phyloP scores from a whole-genome alignment of 1,284 basidiomycete genomes.

The Ustilago nuda region DNA sequence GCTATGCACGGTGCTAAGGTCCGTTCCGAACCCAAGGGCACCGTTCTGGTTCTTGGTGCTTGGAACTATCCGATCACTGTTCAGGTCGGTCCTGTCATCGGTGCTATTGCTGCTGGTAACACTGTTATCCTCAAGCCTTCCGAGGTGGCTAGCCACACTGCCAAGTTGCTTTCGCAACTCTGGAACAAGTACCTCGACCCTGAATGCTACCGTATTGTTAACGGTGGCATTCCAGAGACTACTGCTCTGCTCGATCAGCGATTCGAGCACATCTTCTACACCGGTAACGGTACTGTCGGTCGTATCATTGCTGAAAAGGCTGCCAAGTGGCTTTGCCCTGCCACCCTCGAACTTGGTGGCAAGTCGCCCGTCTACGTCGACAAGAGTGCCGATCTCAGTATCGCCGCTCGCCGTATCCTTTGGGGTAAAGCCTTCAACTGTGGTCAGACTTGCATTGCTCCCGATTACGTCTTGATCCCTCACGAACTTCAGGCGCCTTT shows the following conservation, averaged over 20 bases:
- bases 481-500: conserved; percentile 77
- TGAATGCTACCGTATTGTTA: conserved; percentile 78
- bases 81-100: conserved; percentile 69
- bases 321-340: conserved; percentile 85
- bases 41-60: conserved; percentile 71
- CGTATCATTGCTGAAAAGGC: conserved; percentile 84
- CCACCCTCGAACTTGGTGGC: conserved; percentile 81
- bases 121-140: conserved; percentile 75
- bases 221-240: conserved; percentile 81
- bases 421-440: conserved; percentile 82
- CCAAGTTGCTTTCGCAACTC: conserved; percentile 79
- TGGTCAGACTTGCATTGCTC: conserved; percentile 75
- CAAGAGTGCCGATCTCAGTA: conserved; percentile 72
- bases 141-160: conserved; percentile 78
- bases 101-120: conserved; percentile 70
- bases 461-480: conserved; percentile 81
- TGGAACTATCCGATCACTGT: conserved; percentile 68
- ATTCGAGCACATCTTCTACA: conserved; percentile 80
- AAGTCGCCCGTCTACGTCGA: conserved; percentile 88
- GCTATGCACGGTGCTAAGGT: conserved; percentile 65
- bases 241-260: conserved; percentile 81
- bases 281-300: conserved; percentile 78
- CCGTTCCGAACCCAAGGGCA: conserved; percentile 70
- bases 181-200: conserved; percentile 84
- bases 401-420: conserved; percentile 74